These are phyloP conservation scores for Gremmenia infestans DNA, from an alignment of 2,329 filamentous ascomycete species.

Conservation along the genomic window DNA sequence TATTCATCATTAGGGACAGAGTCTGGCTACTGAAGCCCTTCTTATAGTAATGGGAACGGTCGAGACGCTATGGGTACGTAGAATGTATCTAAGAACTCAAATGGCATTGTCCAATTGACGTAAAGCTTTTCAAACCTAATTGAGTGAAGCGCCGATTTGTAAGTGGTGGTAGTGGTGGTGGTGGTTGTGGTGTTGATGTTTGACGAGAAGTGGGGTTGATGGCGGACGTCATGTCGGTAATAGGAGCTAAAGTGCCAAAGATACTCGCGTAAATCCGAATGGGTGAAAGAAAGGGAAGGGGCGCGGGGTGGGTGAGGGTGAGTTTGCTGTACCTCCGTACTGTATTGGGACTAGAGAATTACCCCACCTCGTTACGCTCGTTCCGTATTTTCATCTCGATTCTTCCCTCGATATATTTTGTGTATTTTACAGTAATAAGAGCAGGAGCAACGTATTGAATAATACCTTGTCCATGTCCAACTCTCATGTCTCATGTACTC, in stretches of 20 bases:
- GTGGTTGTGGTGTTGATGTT: too few species aligned
- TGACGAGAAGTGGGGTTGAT: neutral
- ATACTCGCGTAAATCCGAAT: too few species aligned
- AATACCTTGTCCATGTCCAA: neutral
- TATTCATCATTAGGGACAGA: constrained; percentile 19
- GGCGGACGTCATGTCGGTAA: neutral
- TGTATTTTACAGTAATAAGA: neutral
- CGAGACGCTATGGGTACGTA: neutral
- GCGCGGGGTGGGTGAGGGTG: neutral
- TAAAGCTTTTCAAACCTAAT: too few species aligned
- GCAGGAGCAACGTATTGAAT: neutral
- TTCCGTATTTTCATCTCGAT: neutral
- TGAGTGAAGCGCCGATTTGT: too few species aligned
- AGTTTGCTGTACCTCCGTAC: neutral
- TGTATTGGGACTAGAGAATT: neutral
- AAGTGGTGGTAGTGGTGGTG: too few species aligned
- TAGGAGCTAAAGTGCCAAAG: too few species aligned
- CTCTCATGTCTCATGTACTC: too few species aligned
- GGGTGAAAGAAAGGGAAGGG: too few species aligned
- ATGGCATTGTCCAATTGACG: neutral
- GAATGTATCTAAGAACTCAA: neutral
- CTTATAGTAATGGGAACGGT: neutral
- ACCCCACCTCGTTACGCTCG: neutral
- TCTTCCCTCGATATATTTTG: neutral
- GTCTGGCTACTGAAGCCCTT: neutral